These are phyloP conservation scores for Dentipellis fragilis DNA, from an alignment of 768 basidiomycete genomes.

Conservation along the genomic window DNA sequence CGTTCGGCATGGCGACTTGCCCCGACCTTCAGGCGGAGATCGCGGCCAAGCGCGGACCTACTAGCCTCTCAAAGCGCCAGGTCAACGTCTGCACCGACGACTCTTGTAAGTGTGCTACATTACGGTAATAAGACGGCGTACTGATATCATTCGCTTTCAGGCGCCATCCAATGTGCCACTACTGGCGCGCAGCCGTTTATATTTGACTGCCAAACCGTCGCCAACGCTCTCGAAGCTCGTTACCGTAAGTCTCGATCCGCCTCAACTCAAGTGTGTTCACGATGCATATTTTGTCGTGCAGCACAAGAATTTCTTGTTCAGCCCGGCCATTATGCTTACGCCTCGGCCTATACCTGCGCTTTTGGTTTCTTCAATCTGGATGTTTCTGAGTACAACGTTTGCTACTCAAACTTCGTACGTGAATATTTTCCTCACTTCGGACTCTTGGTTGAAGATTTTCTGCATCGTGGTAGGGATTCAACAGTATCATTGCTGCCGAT, in stretches of 20 bases:
- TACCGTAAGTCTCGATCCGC: no score
- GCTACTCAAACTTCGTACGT: background rate
- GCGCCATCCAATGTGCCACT: background rate
- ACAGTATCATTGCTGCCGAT: background rate
- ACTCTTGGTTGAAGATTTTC: background rate
- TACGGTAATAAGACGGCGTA: background rate
- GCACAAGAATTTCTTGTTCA: background rate
- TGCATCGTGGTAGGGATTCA: background rate
- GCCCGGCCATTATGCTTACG: background rate
- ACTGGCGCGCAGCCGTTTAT: background rate
- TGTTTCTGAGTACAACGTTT: background rate
- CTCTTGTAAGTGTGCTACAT: background rate
- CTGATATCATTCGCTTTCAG: background rate
- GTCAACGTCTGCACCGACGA: background rate
- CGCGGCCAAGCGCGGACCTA: background rate
- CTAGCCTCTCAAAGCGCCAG: background rate
- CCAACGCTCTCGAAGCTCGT: no score
- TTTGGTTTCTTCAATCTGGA: background rate
- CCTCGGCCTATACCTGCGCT: background rate
- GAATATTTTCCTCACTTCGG: background rate
- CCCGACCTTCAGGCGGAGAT: background rate
- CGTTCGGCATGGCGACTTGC: background rate
- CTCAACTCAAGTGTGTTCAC: no score
- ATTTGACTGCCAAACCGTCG: background rate
- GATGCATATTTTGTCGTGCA: background rate